Evolutionary conservation across 768 basidiomycete genomes (phyloP).

Genomic region (Trametes coccinea): DNA sequence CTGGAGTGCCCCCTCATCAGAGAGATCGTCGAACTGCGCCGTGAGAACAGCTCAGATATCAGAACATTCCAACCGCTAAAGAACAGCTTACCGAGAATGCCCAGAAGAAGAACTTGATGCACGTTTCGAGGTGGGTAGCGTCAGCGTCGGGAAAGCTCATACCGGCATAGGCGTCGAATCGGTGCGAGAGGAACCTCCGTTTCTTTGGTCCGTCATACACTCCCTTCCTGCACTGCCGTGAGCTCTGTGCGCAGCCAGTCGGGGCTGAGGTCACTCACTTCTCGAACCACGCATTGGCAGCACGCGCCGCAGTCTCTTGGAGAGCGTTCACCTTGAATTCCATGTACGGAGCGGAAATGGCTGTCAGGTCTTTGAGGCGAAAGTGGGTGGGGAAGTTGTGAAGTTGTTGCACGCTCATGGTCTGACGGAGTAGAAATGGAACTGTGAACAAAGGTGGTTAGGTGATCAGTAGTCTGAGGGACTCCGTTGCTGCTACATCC

Average conservation of each 20-base stretch:
- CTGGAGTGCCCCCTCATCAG: constrained; percentile 38
- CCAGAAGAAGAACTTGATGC: constrained; percentile 42
- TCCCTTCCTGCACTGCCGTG: constrained; percentile 25
- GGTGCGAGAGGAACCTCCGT: constrained; percentile 38
- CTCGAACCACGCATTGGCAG: constrained; percentile 38
- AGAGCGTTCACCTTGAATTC: constrained; percentile 36
- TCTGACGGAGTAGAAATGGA: constrained; percentile 8
- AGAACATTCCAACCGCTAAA: neutral
- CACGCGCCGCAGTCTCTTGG: constrained; percentile 37
- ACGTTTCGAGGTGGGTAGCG: constrained; percentile 35
- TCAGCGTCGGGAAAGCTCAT: constrained; percentile 42
- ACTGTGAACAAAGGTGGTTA: neutral
- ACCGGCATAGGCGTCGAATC: constrained; percentile 41
- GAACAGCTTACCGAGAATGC: constrained; percentile 36
- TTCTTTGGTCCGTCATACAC: constrained; percentile 39
- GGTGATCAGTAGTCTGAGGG: neutral
- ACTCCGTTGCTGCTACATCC: neutral
- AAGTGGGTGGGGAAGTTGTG: constrained; percentile 38
- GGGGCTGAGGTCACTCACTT: constrained; percentile 22
- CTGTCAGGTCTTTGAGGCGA: constrained; percentile 37
- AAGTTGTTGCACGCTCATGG: constrained; percentile 27
- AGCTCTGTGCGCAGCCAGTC: neutral
- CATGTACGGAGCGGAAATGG: constrained; percentile 39
- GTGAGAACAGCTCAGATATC: too few relatives aligned
- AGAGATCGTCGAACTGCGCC: constrained; percentile 37